A percentile compares a stretch with the other conserved stretches of the same genome.
Conservation (phyloP, 768 basidiomycete species). For the Amanita muscaria region DNA sequence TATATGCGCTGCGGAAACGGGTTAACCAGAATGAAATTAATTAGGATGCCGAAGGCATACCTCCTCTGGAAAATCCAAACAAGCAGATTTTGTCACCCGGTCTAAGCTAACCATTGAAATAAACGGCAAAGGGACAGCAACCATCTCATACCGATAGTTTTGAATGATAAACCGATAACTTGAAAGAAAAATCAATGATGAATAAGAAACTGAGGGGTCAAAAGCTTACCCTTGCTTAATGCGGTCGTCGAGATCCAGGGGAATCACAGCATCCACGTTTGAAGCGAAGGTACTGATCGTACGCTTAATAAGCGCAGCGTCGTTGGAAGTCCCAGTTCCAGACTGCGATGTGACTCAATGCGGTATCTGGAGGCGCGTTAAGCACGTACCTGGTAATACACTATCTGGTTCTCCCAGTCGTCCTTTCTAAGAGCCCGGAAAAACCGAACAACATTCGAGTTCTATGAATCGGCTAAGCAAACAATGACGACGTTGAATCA, state of each 20-base stretch:
- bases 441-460: constrained; percentile 32
- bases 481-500: too few relatives aligned
- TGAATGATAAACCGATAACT: constrained; percentile 7
- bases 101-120: background rate
- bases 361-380: background rate
- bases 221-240: too few relatives aligned
- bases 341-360: background rate
- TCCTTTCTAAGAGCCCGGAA: constrained; percentile 30
- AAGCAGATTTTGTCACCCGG: constrained; percentile 7
- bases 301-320: background rate
- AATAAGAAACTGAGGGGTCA: too few relatives aligned
- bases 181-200: background rate
- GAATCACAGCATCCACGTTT: background rate
- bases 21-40: too few relatives aligned
- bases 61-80: constrained; percentile 28
- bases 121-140: background rate
- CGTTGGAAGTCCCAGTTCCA: background rate
- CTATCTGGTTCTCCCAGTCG: constrained; percentile 24
- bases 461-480: too few relatives aligned
- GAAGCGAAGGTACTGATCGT: background rate
- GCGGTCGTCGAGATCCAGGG: background rate
- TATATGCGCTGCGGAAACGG: constrained; percentile 16
- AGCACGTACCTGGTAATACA: constrained; percentile 24
- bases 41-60: too few relatives aligned
- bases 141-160: constrained; percentile 2